Evolutionary conservation across 495 filamentous ascomycete genomes (phyloP), one percentile per base, ranked within the genome.

Genomic region (Aspergillus bridgeri): DNA sequence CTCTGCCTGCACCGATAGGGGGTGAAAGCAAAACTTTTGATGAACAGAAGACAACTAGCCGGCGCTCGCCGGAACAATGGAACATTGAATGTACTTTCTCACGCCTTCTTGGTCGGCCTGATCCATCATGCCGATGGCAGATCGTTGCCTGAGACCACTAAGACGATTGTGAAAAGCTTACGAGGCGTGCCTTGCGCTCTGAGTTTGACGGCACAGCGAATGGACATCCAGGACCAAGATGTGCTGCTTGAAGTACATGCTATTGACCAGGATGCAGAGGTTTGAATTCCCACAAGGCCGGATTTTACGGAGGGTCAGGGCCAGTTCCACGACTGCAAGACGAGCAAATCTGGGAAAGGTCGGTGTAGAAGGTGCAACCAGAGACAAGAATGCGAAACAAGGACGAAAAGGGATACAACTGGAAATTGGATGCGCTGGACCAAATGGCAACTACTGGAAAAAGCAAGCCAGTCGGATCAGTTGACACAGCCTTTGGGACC

Each of bases 161-260:
- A 71, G 2, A 85, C 86, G 2, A 70, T 83, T 0, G 68, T 60
- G 0, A 78, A 77, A 6, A 77, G 80, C 33, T 69, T 85, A 22
- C 69, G 77, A 29, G 75, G 66, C 15, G 64, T 77, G 21, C 59
- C 62, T 19, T 92, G 93, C 56, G 87, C 90, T 62, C 79, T 79
- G 17, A 75, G 90, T 19, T 84, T 86, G 68, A 91, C 89, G 17
- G 90, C 90, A 8, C 78, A 92, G 74, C 81, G 86, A 45, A 82
- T 92, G 33, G 88, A 93, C 67, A 94, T 92, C 74, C 90, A 90
- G 0, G 75, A 79, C 56, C 64, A n/a, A n/a, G n/a, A n/a, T 73
- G 42, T 56, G 58, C 29, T 91, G 91, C 61, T 95, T 93, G 61
- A 68, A 77, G 53, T 89, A 87, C 57, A 67, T 91, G 69, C 73